phyloP scores from a whole-genome alignment of 331 rosid species.

The Erythrophleum ivorense region DNA sequence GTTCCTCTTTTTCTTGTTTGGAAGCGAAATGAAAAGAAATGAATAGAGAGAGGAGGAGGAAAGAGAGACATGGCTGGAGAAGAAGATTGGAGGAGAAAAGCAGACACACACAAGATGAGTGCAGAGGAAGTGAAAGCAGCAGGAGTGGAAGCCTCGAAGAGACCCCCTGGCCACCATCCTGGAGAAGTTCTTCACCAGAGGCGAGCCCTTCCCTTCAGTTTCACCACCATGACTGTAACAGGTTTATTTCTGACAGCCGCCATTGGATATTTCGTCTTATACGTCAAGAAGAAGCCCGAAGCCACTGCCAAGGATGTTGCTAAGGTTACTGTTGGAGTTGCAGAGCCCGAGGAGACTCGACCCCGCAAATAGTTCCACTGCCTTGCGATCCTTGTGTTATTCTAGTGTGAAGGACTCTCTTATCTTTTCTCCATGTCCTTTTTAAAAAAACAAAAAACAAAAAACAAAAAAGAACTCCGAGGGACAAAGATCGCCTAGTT shows the following conservation, averaged over 20 bases:
- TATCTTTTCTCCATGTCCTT: not conserved
- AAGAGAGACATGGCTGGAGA: slow-evolving; percentile 37
- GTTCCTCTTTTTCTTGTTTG: not conserved
- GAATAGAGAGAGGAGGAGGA: not conserved
- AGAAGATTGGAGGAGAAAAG: slow-evolving; percentile 64
- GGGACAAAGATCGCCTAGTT: no score
- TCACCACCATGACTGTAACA: slow-evolving; percentile 45
- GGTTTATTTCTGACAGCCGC: slow-evolving; percentile 57
- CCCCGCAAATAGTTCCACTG: slow-evolving; percentile 50
- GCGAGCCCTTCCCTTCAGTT: slow-evolving; percentile 59
- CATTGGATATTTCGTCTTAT: slow-evolving; percentile 61
- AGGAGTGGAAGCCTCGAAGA: slow-evolving; percentile 72
- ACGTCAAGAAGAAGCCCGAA: slow-evolving; percentile 65
- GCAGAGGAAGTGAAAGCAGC: slow-evolving; percentile 62
- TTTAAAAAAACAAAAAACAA: no score
- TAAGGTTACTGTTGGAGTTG: slow-evolving; percentile 61
- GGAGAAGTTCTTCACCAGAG: slow-evolving; percentile 73
- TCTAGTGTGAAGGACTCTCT: no score
- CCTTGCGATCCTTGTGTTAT: no score
- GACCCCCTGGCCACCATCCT: slow-evolving; percentile 63
- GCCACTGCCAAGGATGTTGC: slow-evolving; percentile 73
- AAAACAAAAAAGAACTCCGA: no score
- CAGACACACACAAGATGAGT: slow-evolving; percentile 72
- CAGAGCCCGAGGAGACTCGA: slow-evolving; percentile 56
- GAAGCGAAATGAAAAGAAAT: not conserved